Evolutionary conservation across 176 grass and related monocot genomes (phyloP).

Genomic region (sorghum (Sorghum bicolor)): DNA sequence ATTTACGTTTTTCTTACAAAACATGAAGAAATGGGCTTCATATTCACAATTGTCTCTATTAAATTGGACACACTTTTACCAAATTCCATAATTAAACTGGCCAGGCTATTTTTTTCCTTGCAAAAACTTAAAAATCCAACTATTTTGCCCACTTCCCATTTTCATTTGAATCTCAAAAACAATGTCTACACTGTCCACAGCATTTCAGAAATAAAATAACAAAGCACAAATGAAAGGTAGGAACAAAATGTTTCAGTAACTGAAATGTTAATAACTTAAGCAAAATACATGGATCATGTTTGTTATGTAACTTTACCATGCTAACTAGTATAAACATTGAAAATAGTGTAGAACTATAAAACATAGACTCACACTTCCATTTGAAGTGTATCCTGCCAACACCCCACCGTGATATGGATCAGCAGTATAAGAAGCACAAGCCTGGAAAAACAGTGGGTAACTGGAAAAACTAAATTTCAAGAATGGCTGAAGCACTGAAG

Average conservation of each 20-base stretch:
- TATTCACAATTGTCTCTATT: neutral
- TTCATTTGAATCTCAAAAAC: neutral
- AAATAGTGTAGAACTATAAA: neutral
- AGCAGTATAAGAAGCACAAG: slow-evolving; percentile 35
- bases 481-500: neutral
- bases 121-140: neutral
- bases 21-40: neutral
- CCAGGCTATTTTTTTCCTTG: neutral
- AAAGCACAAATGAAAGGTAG: neutral
- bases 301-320: neutral
- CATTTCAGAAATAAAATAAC: neutral
- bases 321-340: neutral
- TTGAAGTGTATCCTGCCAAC: slow-evolving; percentile 36
- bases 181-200: neutral
- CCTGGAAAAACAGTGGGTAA: slow-evolving; percentile 29
- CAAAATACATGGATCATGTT: neutral
- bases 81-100: neutral
- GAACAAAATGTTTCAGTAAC: neutral
- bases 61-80: neutral
- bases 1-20: neutral
- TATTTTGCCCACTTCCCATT: neutral
- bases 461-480: slow-evolving; percentile 2
- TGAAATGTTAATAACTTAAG: neutral
- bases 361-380: slow-evolving; percentile 32
- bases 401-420: slow-evolving; percentile 55